Evolutionary conservation across 108 stramenopile genomes (phyloP), one percentile per base, ranked within the genome.

Genomic region (Thalassiosira profunda): DNA sequence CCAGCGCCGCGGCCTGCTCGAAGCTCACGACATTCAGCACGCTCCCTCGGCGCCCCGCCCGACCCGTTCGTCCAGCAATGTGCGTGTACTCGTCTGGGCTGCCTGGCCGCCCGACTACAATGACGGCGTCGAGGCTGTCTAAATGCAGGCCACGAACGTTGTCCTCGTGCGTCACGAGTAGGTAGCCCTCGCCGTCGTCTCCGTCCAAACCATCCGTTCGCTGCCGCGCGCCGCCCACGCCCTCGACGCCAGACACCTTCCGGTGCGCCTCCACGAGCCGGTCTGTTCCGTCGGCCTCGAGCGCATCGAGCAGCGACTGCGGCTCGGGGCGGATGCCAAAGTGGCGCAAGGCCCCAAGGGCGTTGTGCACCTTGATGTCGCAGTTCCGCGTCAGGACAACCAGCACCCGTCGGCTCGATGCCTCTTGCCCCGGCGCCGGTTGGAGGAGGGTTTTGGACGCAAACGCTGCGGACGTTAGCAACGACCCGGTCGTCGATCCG

Each of bases 41-140:
- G 17, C 72, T 87, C 0, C 95, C 95, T 8, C 48, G 29, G 54
- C 67, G 58, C 20, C 95, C 95, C 17, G 91, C 92, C 43, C 98
- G 81, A 52, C 98, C 98, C 17, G 95, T 95, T 26, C 98, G 68
- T 2, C 98, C 98, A 17, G 98, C 97, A 71, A 98, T 93, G 68
- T 98, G 98, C 1, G 88, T 89, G 80, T 98, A 98, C 65, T 97
- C 96, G 70, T 98, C 97, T 0, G 94, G 91, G 33, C 92, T 83
- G n/a, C 68, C 65, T 3, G 98, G 89, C 59, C 82, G 77, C 24
- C 95, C 91, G 25, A 96, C 82, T 34, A 94, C 76, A 24, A 98
- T 63, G 12, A 98, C 96, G 0, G 74, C 79, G 60, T 93, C 91
- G 1, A 97, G 70, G 5, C 82, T 86, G 52, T 91, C 90, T 38